phyloP scores from a whole-genome alignment of 129 eudicot species.

The Artemisia argyi region DNA sequence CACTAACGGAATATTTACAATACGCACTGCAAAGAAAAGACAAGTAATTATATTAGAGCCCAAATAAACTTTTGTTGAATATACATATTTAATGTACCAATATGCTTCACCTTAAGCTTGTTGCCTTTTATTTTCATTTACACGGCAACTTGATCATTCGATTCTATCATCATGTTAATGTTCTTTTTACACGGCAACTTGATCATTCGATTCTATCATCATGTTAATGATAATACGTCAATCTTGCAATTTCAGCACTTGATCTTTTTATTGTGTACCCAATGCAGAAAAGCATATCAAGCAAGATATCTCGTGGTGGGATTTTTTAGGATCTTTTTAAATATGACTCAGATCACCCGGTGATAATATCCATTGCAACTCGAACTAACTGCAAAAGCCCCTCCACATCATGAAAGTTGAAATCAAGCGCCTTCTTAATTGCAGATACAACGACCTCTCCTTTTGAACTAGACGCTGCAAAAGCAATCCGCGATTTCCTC shows the following conservation, averaged over 20 bases:
- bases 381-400: conserved; percentile 75
- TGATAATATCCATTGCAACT: conserved; percentile 79
- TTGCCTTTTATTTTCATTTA: neutral
- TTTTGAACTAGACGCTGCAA: conserved; percentile 60
- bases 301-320: neutral
- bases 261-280: conserved; percentile 20
- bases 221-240: neutral
- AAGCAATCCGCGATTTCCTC: conserved; percentile 69
- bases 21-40: conserved; percentile 23
- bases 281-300: conserved; percentile 25
- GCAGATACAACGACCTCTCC: conserved; percentile 56
- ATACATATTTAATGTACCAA: neutral
- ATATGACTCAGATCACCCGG: conserved; percentile 33
- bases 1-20: conserved; percentile 2
- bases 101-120: conserved; percentile 31
- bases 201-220: neutral
- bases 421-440: conserved; percentile 86
- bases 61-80: neutral
- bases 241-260: conserved; percentile 15
- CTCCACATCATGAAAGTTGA: conserved; percentile 80
- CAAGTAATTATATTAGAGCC: conserved; percentile 24
- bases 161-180: neutral
- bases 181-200: conserved; percentile 1
- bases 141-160: conserved; percentile 5
- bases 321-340: conserved; percentile 1